Evolutionary conservation across 345 rosid species (phyloP).

Genomic region (Lepidium africanum): DNA sequence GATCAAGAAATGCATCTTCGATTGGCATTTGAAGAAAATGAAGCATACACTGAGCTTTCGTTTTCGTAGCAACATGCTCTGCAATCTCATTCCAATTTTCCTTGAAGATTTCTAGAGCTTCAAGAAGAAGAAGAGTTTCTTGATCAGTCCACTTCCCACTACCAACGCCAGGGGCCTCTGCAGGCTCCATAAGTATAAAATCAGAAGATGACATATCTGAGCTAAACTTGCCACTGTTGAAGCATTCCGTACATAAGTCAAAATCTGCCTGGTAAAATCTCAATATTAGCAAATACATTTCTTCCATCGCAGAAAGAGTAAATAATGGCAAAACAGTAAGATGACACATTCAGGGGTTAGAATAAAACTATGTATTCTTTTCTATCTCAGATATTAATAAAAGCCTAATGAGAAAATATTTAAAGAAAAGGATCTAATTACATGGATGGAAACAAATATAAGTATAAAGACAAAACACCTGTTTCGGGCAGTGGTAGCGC

Average conservation of each 20-base stretch:
- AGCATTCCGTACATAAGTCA: conserved; percentile 96
- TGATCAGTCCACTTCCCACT: conserved; percentile 99
- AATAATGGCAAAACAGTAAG: not conserved
- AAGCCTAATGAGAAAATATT: not conserved
- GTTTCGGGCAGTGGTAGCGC: conserved; percentile 97
- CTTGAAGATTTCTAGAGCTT: conserved; percentile 90
- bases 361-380: not conserved
- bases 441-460: not conserved
- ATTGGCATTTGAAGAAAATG: conserved; percentile 99
- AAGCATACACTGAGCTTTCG: conserved; percentile 94
- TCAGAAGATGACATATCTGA: conserved; percentile 88
- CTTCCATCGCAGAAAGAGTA: no score
- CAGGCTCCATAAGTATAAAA: conserved; percentile 96
- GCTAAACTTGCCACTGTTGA: conserved; percentile 74
- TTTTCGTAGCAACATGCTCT: conserved; percentile 97
- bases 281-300: conserved; percentile 12
- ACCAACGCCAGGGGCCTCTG: conserved; percentile 67
- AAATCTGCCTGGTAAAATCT: conserved; percentile 88
- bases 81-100: conserved; percentile 99
- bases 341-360: not conserved
- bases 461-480: conserved; percentile 44
- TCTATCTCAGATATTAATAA: not conserved
- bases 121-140: conserved; percentile 97
- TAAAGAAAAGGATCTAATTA: not conserved
- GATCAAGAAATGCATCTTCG: conserved; percentile 70